phyloP scores from a whole-genome alignment of 2,329 filamentous ascomycete species.

The Talaromyces pinophilus region DNA sequence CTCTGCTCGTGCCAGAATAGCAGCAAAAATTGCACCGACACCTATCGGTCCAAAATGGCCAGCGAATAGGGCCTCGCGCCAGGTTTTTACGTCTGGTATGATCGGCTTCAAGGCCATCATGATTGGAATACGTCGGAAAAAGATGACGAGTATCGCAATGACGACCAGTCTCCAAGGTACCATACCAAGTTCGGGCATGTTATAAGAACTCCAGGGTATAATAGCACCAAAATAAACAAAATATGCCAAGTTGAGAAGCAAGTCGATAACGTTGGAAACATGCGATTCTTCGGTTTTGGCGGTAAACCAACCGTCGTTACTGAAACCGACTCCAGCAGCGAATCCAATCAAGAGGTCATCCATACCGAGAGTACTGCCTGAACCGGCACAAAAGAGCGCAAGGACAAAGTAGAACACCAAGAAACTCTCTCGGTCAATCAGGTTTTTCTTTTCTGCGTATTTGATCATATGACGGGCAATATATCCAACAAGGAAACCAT shows the following conservation, averaged over 20 bases:
- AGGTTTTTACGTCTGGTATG: slow-evolving; percentile 96
- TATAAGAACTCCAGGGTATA: slow-evolving; percentile 93
- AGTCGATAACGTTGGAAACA: slow-evolving; percentile 98
- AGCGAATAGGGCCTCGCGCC: slow-evolving; percentile 94
- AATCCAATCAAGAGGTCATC: slow-evolving; percentile 96
- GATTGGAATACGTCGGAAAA: slow-evolving; percentile 93
- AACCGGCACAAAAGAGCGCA: slow-evolving; percentile 91
- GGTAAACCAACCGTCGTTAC: slow-evolving; percentile 98
- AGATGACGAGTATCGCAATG: slow-evolving; percentile 86
- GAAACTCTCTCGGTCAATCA: slow-evolving; percentile 96
- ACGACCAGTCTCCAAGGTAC: slow-evolving; percentile 89
- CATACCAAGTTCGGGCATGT: slow-evolving; percentile 70
- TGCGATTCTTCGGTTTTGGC: slow-evolving; percentile 98
- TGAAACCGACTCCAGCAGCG: slow-evolving; percentile 95
- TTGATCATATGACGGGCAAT: slow-evolving; percentile 88
- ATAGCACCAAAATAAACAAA: slow-evolving; percentile 98
- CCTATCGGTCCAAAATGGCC: slow-evolving; percentile 98
- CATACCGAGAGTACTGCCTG: slow-evolving; percentile 84
- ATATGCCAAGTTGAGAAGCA: slow-evolving; percentile 94
- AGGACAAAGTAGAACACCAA: slow-evolving; percentile 98
- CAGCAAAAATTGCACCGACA: slow-evolving; percentile 93
- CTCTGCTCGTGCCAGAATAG: slow-evolving; percentile 90
- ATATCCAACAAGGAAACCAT: slow-evolving; percentile 85
- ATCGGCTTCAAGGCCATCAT: slow-evolving; percentile 90
- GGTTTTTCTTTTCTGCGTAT: slow-evolving; percentile 75